Percentiles rank a stretch among this genome's conserved stretches.
phyloP scores from a whole-genome alignment of 129 eudicot genomes.

The Escallonia rubra region DNA sequence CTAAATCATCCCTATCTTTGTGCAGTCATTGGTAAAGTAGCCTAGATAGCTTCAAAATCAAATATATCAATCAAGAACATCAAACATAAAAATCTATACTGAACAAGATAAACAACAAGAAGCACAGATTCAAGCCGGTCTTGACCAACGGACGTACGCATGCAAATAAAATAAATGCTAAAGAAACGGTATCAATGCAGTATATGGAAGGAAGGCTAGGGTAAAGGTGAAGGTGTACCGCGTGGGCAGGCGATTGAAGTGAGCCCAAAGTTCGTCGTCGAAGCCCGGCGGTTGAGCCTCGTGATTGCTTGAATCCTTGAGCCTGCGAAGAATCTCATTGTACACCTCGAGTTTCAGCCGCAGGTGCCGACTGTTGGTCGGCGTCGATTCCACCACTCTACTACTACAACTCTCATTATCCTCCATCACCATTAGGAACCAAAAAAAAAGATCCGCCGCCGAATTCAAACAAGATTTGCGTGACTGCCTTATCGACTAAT shows the following conservation, averaged over 20 bases:
- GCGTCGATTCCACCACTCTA: slow-evolving; percentile 53
- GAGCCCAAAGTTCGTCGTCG: slow-evolving; percentile 87
- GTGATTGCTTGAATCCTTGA: slow-evolving; percentile 45
- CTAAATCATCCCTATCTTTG: too few relatives aligned
- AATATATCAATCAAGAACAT: too few relatives aligned
- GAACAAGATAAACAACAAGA: background rate
- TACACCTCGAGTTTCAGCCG: slow-evolving; percentile 79
- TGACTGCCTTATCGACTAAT: background rate
- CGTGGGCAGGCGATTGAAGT: slow-evolving; percentile 84
- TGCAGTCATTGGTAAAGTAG: too few relatives aligned
- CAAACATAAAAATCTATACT: too few relatives aligned
- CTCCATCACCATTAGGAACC: slow-evolving; percentile 65
- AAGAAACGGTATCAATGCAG: background rate
- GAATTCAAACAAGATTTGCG: background rate
- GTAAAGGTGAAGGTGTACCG: slow-evolving; percentile 40
- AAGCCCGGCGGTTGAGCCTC: slow-evolving; percentile 67
- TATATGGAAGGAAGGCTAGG: background rate
- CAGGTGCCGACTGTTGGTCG: slow-evolving; percentile 48
- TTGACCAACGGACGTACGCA: background rate
- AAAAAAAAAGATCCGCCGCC: slow-evolving; percentile 1
- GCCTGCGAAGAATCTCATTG: slow-evolving; percentile 78
- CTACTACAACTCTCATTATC: slow-evolving; percentile 76
- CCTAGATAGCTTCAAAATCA: too few relatives aligned
- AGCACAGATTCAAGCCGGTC: background rate
- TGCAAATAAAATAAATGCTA: background rate